A percentile compares a stretch with the other conserved stretches of the same genome.
Conservation (phyloP, 148 eudicot species). For the Dysphania ambrosioides region DNA sequence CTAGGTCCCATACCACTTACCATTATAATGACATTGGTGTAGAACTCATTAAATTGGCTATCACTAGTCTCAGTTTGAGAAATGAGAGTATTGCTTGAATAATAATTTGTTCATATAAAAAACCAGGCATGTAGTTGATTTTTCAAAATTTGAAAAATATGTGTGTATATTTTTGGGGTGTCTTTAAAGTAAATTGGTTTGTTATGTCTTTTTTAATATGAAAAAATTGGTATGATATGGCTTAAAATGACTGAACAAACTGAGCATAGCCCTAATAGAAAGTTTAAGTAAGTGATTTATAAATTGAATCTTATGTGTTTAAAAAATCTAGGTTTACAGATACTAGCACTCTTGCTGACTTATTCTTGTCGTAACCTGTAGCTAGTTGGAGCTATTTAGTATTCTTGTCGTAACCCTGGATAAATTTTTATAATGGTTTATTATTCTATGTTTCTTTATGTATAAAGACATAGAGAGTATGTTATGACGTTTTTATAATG, state of each 20-base stretch:
- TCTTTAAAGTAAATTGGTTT: neutral
- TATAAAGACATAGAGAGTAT: too few relatives aligned
- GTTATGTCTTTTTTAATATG: neutral
- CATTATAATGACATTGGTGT: neutral
- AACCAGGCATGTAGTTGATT: neutral
- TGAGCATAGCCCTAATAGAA: neutral
- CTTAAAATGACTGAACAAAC: neutral
- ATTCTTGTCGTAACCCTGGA: neutral
- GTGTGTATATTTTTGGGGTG: too few relatives aligned
- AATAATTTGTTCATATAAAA: neutral
- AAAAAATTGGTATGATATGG: neutral
- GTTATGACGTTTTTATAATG: neutral
- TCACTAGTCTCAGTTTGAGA: neutral
- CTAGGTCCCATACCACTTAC: neutral
- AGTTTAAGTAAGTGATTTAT: neutral
- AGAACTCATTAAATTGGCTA: neutral
- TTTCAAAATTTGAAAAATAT: neutral
- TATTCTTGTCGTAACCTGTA: neutral
- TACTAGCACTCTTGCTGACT: neutral
- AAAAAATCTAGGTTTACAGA: neutral
- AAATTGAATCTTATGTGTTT: neutral
- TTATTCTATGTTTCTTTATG: too few relatives aligned
- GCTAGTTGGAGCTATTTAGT: neutral
- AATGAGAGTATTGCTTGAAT: neutral
- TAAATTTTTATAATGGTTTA: too few relatives aligned